Evolutionary conservation across 257 asterid genomes (phyloP), one percentile per base, ranked within the genome.

Genomic region (Fraxinus pennsylvanica): DNA sequence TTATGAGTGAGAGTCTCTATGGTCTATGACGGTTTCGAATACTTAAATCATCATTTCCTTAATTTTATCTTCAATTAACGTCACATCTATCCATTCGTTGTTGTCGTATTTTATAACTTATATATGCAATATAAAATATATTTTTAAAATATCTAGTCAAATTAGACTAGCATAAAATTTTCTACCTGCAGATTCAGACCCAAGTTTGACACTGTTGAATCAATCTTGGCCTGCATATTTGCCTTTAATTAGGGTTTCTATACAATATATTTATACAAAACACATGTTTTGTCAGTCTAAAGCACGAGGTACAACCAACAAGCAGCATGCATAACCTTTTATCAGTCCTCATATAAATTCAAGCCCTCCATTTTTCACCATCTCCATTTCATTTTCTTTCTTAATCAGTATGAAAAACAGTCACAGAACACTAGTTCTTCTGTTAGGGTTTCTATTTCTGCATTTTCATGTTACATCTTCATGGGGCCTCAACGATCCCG

Each of bases 241-340:
- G 69, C 80, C 75, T 75, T 73, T 71, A 76, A 41, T 45, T 61
- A 69, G 72, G 70, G 50, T 81, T 70, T 13, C 39, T 36, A 21
- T 27, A 76, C 77, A 73, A 74, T 63, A 33, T 61, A 72, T 79
- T 10, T n/a, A 38, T 78, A 52, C n/a, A 74, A 68, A 75, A 84
- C 90, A 87, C 87, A 85, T 86, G 91, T 69, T 67, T 57, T 77
- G 88, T 82, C 89, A 82, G 89, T 35, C 29, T 68, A 65, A 36
- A 71, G 72, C 85, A 83, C 91, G 78, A 87, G 80, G 59, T 65
- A 54, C 59, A 68, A 39, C 74, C 79, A 33, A 38, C 76, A 78
- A 70, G 68, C 68, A 61, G 33, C 76, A 43, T 43, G 36, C 71
- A 36, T 22, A 19, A 32, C 32, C 54, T 8, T 50, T 57, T n/a